A percentile compares a stretch with the other conserved stretches of the same genome.
These are phyloP conservation scores for Trametes pubescens DNA, from an alignment of 1,284 basidiomycete genomes.

Conservation along the genomic window DNA sequence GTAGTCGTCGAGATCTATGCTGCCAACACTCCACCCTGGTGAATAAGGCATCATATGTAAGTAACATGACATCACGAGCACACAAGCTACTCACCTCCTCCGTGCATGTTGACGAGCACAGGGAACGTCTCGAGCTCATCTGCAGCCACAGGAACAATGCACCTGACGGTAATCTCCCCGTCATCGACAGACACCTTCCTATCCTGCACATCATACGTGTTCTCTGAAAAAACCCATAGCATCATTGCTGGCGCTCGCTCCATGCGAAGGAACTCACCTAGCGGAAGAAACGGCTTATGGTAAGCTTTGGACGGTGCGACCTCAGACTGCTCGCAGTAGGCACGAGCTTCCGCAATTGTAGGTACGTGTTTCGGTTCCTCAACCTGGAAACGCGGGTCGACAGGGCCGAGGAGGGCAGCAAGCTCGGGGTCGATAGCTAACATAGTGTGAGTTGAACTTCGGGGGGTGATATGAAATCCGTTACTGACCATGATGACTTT, in stretches of 20 bases:
- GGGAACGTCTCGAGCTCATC: slow-evolving; percentile 16
- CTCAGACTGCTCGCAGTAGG: neutral
- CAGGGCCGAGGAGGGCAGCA: neutral
- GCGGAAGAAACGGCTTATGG: neutral
- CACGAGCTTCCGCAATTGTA: slow-evolving; percentile 1
- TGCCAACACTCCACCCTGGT: slow-evolving; percentile 20
- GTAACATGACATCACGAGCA: neutral
- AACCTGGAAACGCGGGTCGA: neutral
- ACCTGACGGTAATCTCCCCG: slow-evolving; percentile 27
- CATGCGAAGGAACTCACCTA: neutral
- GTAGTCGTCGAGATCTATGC: slow-evolving; percentile 31
- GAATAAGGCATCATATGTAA: neutral
- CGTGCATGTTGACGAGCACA: slow-evolving; percentile 28
- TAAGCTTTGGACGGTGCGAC: neutral
- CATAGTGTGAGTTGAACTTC: neutral
- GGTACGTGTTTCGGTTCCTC: neutral
- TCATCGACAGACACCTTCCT: slow-evolving; percentile 27
- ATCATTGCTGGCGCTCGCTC: neutral
- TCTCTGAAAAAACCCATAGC: neutral
- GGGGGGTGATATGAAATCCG: neutral
- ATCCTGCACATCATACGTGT: slow-evolving; percentile 26
- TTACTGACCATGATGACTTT: neutral
- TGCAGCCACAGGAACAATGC: slow-evolving; percentile 16
- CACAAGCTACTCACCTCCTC: slow-evolving; percentile 21
- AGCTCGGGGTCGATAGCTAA: slow-evolving; percentile 3